phyloP scores from a whole-genome alignment of 441 rosid species.

The Mallotus japonicus region DNA sequence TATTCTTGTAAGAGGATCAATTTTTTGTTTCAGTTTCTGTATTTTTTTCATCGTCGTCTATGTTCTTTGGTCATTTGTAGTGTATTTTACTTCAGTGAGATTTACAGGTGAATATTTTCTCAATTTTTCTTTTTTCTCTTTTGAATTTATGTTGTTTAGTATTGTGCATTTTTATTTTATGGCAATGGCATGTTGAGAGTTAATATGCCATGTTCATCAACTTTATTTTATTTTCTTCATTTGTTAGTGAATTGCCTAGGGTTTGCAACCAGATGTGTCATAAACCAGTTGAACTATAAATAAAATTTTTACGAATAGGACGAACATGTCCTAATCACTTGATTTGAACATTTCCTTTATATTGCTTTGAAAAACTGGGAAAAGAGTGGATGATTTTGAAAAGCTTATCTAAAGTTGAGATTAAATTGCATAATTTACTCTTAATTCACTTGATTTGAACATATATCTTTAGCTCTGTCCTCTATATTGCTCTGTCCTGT shows the following conservation, averaged over 20 bases:
- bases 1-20: conserved; percentile 61
- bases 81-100: background rate
- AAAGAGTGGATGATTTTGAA: background rate
- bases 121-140: background rate
- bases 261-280: background rate
- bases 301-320: background rate
- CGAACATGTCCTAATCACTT: no score
- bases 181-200: background rate
- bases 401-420: background rate
- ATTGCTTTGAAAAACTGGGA: background rate
- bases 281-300: background rate
- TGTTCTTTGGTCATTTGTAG: background rate
- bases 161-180: background rate
- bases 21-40: background rate
- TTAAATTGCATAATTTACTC: background rate
- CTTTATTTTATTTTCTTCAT: conserved; percentile 1
- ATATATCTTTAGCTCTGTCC: background rate
- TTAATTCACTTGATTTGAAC: conserved; percentile 3
- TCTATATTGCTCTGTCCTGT: background rate
- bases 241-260: background rate
- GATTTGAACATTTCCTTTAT: no score
- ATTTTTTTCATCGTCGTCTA: background rate
- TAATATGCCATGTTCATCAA: background rate
- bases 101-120: background rate
- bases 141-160: background rate